Conservation (phyloP, 192 early-diverging fungal species). For the Ambispora gerdemannii region DNA sequence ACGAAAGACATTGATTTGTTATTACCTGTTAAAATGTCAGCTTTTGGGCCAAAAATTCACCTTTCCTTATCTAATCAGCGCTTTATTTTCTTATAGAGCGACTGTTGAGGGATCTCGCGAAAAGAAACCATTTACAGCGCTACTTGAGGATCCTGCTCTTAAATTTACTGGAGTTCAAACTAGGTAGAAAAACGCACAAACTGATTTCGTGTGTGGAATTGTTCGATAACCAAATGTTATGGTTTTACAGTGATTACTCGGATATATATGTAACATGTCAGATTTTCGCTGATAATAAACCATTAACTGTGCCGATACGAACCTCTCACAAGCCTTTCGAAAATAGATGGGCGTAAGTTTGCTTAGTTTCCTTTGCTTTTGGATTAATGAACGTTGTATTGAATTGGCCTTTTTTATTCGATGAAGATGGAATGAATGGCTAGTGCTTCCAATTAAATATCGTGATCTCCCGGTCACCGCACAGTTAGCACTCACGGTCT, state of each 20-base stretch:
- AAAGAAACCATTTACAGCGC: slow-evolving; percentile 30
- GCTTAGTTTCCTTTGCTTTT: not conserved
- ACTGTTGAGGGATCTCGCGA: slow-evolving; percentile 37
- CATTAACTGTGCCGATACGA: slow-evolving; percentile 60
- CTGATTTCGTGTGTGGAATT: not conserved
- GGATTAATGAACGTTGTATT: slow-evolving; percentile 13
- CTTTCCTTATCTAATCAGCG: not conserved
- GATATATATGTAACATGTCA: slow-evolving; percentile 68
- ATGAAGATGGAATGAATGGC: slow-evolving; percentile 88
- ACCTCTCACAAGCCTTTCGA: slow-evolving; percentile 65
- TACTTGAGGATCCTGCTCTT: slow-evolving; percentile 27
- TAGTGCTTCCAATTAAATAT: slow-evolving; percentile 84
- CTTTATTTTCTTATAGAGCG: slow-evolving; percentile 28
- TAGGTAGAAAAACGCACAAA: slow-evolving; percentile 20
- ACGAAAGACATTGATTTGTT: slow-evolving; percentile 61
- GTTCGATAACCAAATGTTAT: too few species aligned
- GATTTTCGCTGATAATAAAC: slow-evolving; percentile 66
- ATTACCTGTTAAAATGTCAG: slow-evolving; percentile 64
- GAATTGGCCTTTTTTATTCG: not conserved
- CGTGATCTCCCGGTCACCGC: slow-evolving; percentile 74
- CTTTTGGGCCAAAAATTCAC: not conserved
- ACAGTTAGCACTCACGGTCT: slow-evolving; percentile 71
- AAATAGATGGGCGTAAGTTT: slow-evolving; percentile 54
- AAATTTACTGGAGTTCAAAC: slow-evolving; percentile 39
- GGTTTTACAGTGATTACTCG: slow-evolving; percentile 43